Base-by-base conservation (phyloP, 208 protist genomes). In the Trypanosomatidae sp. region DNA sequence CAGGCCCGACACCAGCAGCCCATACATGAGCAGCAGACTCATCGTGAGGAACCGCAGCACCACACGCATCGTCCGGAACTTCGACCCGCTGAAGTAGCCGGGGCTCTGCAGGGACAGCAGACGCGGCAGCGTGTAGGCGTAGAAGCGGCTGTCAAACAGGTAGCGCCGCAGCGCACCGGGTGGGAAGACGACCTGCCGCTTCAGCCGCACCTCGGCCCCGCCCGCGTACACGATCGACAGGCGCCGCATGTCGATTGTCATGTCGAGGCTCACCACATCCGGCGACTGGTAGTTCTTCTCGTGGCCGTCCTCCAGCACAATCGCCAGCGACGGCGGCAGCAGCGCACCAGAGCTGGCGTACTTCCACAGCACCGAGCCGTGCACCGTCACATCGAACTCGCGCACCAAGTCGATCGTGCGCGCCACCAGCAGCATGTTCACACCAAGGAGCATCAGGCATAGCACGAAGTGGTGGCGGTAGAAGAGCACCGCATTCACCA, bases 221-320 rank as follows among this genome's bases (percentile, higher is more conserved):
- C 76, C 36, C 28, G 66, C 70, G 72, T 91, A n/a, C n/a, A n/a
- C n/a, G n/a, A n/a, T n/a, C n/a, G n/a, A n/a, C n/a, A n/a, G n/a
- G n/a, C n/a, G n/a, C n/a, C n/a, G n/a, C n/a, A n/a, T n/a, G n/a
- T n/a, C n/a, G n/a, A n/a, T n/a, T n/a, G n/a, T n/a, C n/a, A n/a
- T n/a, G n/a, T n/a, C n/a, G n/a, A n/a, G n/a, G n/a, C n/a, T n/a
- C 59, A 91, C 84, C 64, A 94, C 74, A 47, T n/a, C n/a, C n/a
- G n/a, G n/a, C n/a, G n/a, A n/a, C n/a, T 78, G 68, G 44, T 87
- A 60, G 33, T 85, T 56, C 44, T 81, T 76, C 69, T 92, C 85
- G 76, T 92, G 88, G 13, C 80, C 84, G 65, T 90, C 78, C 81
- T 97, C 90, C 53, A 97, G 76, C 46, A 95, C 25, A 39, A 83